A percentile compares a stretch with the other conserved stretches of the same genome.
phyloP scores from a whole-genome alignment of 129 eudicot genomes.

The Scalesia atractyloides region DNA sequence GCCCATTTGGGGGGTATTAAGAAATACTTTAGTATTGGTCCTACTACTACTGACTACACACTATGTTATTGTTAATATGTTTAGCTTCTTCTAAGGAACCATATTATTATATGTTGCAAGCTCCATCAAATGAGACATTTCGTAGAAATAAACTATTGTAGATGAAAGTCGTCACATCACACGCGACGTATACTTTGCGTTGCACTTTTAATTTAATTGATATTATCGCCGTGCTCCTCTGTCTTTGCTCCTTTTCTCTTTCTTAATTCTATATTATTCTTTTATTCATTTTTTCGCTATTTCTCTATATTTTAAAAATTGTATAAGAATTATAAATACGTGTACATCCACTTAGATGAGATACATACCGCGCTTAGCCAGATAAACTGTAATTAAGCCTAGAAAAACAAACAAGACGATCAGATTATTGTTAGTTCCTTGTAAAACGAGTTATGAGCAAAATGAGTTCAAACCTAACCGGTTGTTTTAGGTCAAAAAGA shows the following conservation, averaged over 20 bases:
- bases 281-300: neutral
- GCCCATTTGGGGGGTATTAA: slow-evolving; percentile 5
- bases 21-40: neutral
- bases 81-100: neutral
- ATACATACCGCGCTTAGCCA: too few relatives aligned
- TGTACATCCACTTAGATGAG: too few relatives aligned
- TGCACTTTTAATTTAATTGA: slow-evolving; percentile 18
- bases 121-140: slow-evolving; percentile 15
- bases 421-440: too few relatives aligned
- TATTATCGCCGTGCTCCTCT: neutral
- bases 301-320: neutral
- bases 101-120: slow-evolving; percentile 2
- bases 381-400: too few relatives aligned
- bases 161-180: slow-evolving; percentile 25
- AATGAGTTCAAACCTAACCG: too few relatives aligned
- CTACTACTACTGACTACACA: neutral
- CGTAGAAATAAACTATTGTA: neutral
- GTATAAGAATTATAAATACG: neutral
- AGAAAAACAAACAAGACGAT: too few relatives aligned
- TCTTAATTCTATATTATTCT: neutral
- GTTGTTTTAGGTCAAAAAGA: too few relatives aligned
- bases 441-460: too few relatives aligned
- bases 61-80: too few relatives aligned
- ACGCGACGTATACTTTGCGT: slow-evolving; percentile 17
- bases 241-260: neutral